Conservation (phyloP, 441 rosid species). For the Arabidopsis lyrata region DNA sequence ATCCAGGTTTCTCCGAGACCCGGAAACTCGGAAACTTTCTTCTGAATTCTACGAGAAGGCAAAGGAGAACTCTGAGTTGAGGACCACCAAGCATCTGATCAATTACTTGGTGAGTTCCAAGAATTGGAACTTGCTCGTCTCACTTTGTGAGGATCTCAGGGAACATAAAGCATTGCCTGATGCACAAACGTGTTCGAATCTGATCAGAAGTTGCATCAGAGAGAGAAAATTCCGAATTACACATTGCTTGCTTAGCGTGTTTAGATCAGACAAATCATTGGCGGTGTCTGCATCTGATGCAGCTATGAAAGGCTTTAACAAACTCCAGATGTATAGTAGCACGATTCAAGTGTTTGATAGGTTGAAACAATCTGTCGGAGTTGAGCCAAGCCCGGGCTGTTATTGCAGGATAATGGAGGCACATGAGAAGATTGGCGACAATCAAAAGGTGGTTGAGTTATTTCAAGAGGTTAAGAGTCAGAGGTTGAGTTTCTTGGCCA, state of each 20-base stretch:
- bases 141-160: constrained; percentile 61
- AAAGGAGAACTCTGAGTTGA: constrained; percentile 57
- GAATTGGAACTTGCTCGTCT: constrained; percentile 66
- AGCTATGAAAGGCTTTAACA: constrained; percentile 81
- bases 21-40: constrained; percentile 52
- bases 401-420: constrained; percentile 80
- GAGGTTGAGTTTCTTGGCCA: constrained; percentile 48
- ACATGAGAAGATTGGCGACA: constrained; percentile 55
- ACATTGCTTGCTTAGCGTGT: constrained; percentile 57
- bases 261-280: constrained; percentile 48
- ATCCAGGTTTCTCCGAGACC: constrained; percentile 56
- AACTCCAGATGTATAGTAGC: constrained; percentile 81
- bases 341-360: constrained; percentile 59
- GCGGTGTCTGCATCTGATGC: constrained; percentile 60
- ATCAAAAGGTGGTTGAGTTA: constrained; percentile 57
- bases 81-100: constrained; percentile 57
- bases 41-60: constrained; percentile 67
- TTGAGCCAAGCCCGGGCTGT: constrained; percentile 58
- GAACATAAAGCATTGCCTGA: constrained; percentile 63
- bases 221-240: constrained; percentile 64
- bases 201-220: constrained; percentile 60
- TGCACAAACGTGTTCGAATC: constrained; percentile 57
- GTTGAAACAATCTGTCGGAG: constrained; percentile 51
- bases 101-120: constrained; percentile 63
- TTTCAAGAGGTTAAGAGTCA: constrained; percentile 61